phyloP scores from a whole-genome alignment of 495 filamentous ascomycete species.

The Penicillium tannophilum region DNA sequence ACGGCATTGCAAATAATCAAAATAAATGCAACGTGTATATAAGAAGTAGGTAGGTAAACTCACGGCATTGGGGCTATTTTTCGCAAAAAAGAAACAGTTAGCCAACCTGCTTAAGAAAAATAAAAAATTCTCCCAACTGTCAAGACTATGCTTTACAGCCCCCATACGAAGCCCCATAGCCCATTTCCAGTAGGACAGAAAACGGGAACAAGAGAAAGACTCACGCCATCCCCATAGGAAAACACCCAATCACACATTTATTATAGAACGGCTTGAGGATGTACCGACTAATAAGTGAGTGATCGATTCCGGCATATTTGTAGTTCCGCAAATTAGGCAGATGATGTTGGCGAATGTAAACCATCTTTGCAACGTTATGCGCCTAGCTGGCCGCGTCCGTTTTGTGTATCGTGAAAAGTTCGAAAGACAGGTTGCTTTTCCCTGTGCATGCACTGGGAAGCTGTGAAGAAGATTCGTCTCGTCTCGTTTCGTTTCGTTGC shows the following conservation, averaged over 20 bases:
- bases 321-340: slow-evolving; percentile 87
- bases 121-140: not conserved
- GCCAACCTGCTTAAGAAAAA: slow-evolving; percentile 1
- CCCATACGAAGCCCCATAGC: not conserved
- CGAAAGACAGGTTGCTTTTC: too few species aligned
- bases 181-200: not conserved
- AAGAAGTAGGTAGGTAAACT: slow-evolving; percentile 37
- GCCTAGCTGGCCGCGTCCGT: not conserved
- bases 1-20: not conserved
- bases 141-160: too few species aligned
- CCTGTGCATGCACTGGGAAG: too few species aligned
- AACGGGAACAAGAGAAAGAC: slow-evolving; percentile 33
- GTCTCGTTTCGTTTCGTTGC: slow-evolving; percentile 3
- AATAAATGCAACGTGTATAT: too few species aligned
- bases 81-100: slow-evolving; percentile 19
- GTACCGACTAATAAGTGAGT: slow-evolving; percentile 84
- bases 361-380: slow-evolving; percentile 43
- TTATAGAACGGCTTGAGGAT: slow-evolving; percentile 97
- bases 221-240: slow-evolving; percentile 93
- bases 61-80: slow-evolving; percentile 61
- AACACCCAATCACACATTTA: slow-evolving; percentile 88
- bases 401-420: not conserved
- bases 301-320: slow-evolving; percentile 90
- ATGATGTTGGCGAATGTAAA: slow-evolving; percentile 90
- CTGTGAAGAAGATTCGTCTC: not conserved